Percentiles rank a stretch among this genome's conserved stretches.
Evolutionary conservation across 768 basidiomycete species (phyloP).

Genomic region (Serpula lacrymans): DNA sequence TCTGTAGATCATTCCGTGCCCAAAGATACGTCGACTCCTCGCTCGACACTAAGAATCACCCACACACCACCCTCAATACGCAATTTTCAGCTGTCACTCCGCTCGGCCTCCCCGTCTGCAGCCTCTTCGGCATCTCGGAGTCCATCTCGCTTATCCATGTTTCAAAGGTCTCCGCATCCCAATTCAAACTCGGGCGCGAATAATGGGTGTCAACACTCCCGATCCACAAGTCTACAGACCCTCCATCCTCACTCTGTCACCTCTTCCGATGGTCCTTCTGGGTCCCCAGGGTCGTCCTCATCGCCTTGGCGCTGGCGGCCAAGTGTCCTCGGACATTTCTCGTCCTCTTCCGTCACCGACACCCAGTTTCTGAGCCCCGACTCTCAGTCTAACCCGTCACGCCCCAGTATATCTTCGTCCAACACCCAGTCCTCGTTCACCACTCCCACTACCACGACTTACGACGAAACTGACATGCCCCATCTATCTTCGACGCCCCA

Average conservation of each 20-base stretch:
- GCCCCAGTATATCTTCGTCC: constrained; percentile 60
- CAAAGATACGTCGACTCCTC: constrained; percentile 22
- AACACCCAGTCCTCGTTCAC: constrained; percentile 50
- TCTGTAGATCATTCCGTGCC: constrained; percentile 17
- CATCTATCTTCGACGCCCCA: constrained; percentile 36
- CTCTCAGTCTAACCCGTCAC: constrained; percentile 38
- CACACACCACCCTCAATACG: constrained; percentile 37
- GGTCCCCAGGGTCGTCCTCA: constrained; percentile 15
- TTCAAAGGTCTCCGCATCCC: constrained; percentile 32
- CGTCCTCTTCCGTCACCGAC: constrained; percentile 44
- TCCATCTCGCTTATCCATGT: constrained; percentile 41
- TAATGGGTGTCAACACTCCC: constrained; percentile 36
- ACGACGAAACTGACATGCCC: constrained; percentile 37
- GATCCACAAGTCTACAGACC: constrained; percentile 50
- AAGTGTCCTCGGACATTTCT: constrained; percentile 62
- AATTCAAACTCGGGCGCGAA: constrained; percentile 25
- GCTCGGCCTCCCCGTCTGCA: constrained; percentile 37
- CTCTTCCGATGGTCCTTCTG: constrained; percentile 7
- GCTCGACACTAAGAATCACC: constrained; percentile 33
- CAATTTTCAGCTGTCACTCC: constrained; percentile 41
- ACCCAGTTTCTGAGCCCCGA: constrained; percentile 40
- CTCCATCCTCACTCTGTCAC: constrained; percentile 23
- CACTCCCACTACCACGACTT: constrained; percentile 30
- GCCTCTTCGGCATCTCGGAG: constrained; percentile 29
- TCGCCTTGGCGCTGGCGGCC: constrained; percentile 56